Base-by-base conservation (phyloP, 2,329 filamentous ascomycete genomes). In the Phyllosticta citriasiana region DNA sequence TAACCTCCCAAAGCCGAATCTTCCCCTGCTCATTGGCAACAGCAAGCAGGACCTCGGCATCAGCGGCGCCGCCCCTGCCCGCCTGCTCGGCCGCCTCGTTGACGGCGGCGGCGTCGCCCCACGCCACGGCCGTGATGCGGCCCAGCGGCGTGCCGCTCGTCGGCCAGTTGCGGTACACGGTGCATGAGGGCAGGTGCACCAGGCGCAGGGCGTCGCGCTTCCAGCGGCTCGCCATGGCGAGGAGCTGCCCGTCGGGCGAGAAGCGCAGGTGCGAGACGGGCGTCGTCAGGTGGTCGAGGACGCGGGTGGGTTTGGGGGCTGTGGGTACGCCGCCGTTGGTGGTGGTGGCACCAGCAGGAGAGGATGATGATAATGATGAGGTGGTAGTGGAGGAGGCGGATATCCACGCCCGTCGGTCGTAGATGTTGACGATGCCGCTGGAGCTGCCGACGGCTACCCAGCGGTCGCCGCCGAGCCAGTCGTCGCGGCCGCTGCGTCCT, bases 161-260 rank as follows among this genome's bases (percentile, higher is more conserved):
- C 25, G 94, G 94, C 94, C 94, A 99, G 75, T 99, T 99, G 69
- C 87, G 86, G 80, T 94, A 99, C 22, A 97, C 90, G 1, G 91
- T 96, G 73, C 91, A 96, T 67, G 84, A 92, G 0, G 93, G 92
- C 66, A 99, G 77, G 74, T 99, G 94, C 33, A 93, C 91, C 66
- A 99, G 77, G 69, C 88, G 82, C 72, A 99, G 77, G 0, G 92
- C 90, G 75, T 97, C 91, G 71, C 88, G 88, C 81, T 96, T 96
- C 82, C 88, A 88, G 64, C 84, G 84, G 74, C 89, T 95, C 51
- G 86, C 89, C 79, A 97, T 91, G 0, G 86, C 90, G 66, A 99
- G 77, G 57, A 97, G 77, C 76, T 99, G 94, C 1, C 91, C 91
- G 73, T 97, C 93, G 0, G 89, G 86, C 16, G 90, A 89, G 76